phyloP scores from a whole-genome alignment of 371 early-diverging fungal species.

The Circinella minor region DNA sequence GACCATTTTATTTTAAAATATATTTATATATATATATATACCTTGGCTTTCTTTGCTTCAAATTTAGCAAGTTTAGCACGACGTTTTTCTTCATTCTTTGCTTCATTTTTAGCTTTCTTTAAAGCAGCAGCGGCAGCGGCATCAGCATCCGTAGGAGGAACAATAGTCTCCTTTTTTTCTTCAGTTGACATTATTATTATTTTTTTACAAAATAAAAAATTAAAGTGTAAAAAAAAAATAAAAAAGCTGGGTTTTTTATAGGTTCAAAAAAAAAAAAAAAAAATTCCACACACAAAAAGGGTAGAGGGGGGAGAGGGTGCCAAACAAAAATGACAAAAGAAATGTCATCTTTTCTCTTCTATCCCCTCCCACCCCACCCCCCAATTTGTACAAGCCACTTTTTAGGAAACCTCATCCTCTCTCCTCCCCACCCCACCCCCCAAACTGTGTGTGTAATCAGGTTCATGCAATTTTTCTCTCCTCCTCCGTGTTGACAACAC shows the following conservation, averaged over 20 bases:
- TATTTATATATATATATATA: too few species aligned
- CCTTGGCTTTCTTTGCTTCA: slow-evolving; percentile 84
- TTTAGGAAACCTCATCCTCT: neutral
- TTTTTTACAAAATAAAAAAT: neutral
- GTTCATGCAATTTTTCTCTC: neutral
- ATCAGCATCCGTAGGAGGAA: slow-evolving; percentile 13
- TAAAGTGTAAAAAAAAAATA: neutral
- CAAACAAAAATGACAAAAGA: too few species aligned
- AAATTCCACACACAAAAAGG: too few species aligned
- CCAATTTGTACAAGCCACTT: neutral
- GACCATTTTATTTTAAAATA: too few species aligned
- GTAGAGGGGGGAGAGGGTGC: too few species aligned
- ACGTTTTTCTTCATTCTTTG: slow-evolving; percentile 92
- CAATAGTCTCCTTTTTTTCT: slow-evolving; percentile 1
- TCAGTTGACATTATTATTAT: neutral
- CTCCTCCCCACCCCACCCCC: too few species aligned
- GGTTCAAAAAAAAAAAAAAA: too few species aligned
- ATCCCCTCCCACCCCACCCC: too few species aligned
- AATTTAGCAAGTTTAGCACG: slow-evolving; percentile 94
- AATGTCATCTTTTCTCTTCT: too few species aligned
- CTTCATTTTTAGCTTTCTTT: slow-evolving; percentile 75
- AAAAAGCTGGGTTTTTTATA: neutral
- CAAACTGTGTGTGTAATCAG: neutral
- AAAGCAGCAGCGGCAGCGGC: slow-evolving; percentile 39
- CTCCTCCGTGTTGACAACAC: neutral